Percentiles rank a stretch among this genome's conserved stretches.
These are phyloP conservation scores for Cucumis cinereus DNA, from an alignment of 306 rosid genomes.

Conservation along the genomic window DNA sequence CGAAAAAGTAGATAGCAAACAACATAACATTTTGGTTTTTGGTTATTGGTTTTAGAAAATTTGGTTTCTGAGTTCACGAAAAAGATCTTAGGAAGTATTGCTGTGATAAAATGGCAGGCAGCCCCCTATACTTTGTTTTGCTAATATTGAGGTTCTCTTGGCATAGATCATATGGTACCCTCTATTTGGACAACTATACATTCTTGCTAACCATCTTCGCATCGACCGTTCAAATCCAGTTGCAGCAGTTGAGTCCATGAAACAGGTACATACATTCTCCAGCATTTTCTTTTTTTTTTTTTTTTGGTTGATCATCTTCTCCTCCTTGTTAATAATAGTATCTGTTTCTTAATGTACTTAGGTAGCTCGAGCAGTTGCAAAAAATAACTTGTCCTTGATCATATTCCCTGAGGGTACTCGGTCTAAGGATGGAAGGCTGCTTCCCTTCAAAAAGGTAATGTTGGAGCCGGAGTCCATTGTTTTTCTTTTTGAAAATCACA, in stretches of 20 bases:
- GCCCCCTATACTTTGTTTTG: not conserved
- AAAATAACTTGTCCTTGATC: slow-evolving; percentile 34
- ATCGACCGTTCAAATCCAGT: slow-evolving; percentile 51
- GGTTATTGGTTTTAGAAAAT: too few relatives aligned
- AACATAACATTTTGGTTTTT: too few relatives aligned
- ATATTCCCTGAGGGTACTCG: slow-evolving; percentile 57
- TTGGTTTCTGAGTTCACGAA: not conserved
- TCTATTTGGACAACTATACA: slow-evolving; percentile 51
- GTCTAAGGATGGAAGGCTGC: slow-evolving; percentile 38
- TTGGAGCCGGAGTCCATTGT: not conserved
- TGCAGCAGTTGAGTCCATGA: slow-evolving; percentile 44
- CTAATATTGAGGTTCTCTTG: slow-evolving; percentile 5
- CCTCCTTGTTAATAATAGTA: not conserved
- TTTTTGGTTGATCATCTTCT: not conserved
- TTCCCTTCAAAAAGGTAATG: slow-evolving; percentile 49
- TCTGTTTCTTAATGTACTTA: slow-evolving; percentile 10
- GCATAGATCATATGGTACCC: slow-evolving; percentile 58
- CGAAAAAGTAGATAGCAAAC: too few relatives aligned
- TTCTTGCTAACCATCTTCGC: slow-evolving; percentile 58
- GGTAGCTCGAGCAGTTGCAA: slow-evolving; percentile 36
- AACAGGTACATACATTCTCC: slow-evolving; percentile 23
- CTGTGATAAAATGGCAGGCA: not conserved
- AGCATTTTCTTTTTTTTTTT: not conserved
- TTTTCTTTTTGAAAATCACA: not conserved
- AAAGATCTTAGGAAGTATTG: not conserved